Percentiles rank a stretch among this genome's conserved stretches.
Evolutionary conservation across 352 stramenopile genomes (phyloP).

Genomic region (Globisporangium radiosum): DNA sequence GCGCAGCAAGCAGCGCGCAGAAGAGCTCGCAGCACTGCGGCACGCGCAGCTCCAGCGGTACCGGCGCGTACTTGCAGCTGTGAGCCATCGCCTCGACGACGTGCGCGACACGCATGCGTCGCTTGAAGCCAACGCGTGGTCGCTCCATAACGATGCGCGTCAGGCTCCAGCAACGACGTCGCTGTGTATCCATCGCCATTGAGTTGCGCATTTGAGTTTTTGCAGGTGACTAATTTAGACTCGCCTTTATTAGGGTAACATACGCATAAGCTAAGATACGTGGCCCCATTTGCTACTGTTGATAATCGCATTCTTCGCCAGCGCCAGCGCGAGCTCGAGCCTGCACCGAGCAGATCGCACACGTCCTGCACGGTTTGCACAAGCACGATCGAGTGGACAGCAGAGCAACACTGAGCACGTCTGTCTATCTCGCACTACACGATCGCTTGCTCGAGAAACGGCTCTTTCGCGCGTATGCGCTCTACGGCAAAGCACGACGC

Average conservation of each 20-base stretch:
- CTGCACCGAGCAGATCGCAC: no score
- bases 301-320: no score
- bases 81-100: constrained; percentile 57
- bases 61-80: constrained; percentile 52
- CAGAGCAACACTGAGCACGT: background rate
- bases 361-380: no score
- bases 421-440: constrained; percentile 28
- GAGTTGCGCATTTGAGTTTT: no score
- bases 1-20: constrained; percentile 32
- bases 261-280: no score
- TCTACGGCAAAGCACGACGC: constrained; percentile 65
- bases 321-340: no score
- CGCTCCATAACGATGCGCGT: constrained; percentile 4
- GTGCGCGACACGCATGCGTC: constrained; percentile 28
- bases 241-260: no score
- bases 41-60: constrained; percentile 50
- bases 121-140: constrained; percentile 24
- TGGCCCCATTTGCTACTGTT: no score
- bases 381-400: constrained; percentile 1
- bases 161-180: constrained; percentile 19
- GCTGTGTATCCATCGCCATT: constrained; percentile 65
- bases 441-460: constrained; percentile 70
- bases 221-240: no score
- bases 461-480: constrained; percentile 59
- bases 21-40: constrained; percentile 45